A percentile compares a stretch with the other conserved stretches of the same genome.
Conservation (phyloP, 2,329 filamentous ascomycete species). For the Cercospora sp. region DNA sequence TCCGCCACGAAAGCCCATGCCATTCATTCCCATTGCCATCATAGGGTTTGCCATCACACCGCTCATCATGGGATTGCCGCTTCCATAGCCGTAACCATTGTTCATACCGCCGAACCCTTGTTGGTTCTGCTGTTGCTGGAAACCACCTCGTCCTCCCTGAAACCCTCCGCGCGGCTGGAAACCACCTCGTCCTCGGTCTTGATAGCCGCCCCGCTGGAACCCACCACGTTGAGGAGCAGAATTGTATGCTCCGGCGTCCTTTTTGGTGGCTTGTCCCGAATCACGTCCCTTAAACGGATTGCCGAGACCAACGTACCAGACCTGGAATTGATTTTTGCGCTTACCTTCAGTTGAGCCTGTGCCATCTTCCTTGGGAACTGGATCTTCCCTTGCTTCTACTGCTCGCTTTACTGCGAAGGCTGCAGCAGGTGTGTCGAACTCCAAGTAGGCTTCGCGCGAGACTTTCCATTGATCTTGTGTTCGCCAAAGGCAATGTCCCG, state of each 20-base stretch:
- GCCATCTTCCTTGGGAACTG: constrained; percentile 21
- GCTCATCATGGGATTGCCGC: constrained; percentile 17
- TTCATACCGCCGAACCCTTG: constrained; percentile 29
- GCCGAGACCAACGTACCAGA: constrained; percentile 21
- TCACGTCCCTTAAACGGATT: constrained; percentile 52
- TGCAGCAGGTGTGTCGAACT: constrained; percentile 80
- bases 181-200: constrained; percentile 44
- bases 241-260: constrained; percentile 40
- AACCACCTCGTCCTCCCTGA: constrained; percentile 37
- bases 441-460: constrained; percentile 86
- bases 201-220: constrained; percentile 50
- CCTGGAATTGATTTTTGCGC: constrained; percentile 75
- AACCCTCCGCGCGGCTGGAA: constrained; percentile 25
- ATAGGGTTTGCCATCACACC: constrained; percentile 24
- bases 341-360: constrained; percentile 15
- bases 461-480: constrained; percentile 98
- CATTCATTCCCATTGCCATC: constrained; percentile 26
- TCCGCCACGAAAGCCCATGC: constrained; percentile 31
- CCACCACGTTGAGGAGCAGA: constrained; percentile 16
- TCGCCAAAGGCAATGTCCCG: constrained; percentile 96
- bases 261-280: constrained; percentile 41
- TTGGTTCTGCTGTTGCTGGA: constrained; percentile 29
- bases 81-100: constrained; percentile 21
- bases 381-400: constrained; percentile 58
- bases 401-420: constrained; percentile 81